phyloP scores from a whole-genome alignment of 2,329 filamentous ascomycete genomes.

The Dissoconium aciculare region DNA sequence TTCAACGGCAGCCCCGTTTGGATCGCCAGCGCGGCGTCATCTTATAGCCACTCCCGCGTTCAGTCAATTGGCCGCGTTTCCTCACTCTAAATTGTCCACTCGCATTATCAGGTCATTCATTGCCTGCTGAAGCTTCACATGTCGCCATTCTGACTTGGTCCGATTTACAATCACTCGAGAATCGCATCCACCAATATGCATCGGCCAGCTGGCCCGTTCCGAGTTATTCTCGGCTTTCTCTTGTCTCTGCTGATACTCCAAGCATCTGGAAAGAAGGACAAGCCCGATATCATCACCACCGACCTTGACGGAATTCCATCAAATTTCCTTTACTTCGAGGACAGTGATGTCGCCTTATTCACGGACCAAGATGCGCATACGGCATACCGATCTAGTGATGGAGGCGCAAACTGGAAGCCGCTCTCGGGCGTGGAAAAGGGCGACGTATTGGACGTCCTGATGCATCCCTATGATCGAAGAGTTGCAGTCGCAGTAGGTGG shows the following conservation, averaged over 20 bases:
- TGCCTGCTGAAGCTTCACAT: too few species aligned
- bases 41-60: too few species aligned
- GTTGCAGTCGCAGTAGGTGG: constrained; percentile 66
- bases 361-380: constrained; percentile 49
- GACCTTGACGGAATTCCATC: constrained; percentile 51
- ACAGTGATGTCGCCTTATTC: constrained; percentile 67
- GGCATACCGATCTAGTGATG: constrained; percentile 66
- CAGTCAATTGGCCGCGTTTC: too few species aligned
- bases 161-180: too few species aligned
- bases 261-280: constrained; percentile 14
- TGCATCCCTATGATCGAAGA: constrained; percentile 64
- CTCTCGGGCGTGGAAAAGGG: constrained; percentile 51
- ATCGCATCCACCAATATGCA: background rate
- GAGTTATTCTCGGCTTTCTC: constrained; percentile 8
- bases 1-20: too few species aligned
- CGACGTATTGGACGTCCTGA: constrained; percentile 46
- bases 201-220: background rate
- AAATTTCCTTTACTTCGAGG: constrained; percentile 78
- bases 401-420: constrained; percentile 59
- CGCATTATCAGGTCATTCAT: too few species aligned
- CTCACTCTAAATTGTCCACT: too few species aligned
- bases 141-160: too few species aligned
- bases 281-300: constrained; percentile 49
- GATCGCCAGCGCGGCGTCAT: too few species aligned
- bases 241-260: constrained; percentile 14